Conservation (phyloP, 371 early-diverging fungal species). For the Choanephora cucurbitarum region DNA sequence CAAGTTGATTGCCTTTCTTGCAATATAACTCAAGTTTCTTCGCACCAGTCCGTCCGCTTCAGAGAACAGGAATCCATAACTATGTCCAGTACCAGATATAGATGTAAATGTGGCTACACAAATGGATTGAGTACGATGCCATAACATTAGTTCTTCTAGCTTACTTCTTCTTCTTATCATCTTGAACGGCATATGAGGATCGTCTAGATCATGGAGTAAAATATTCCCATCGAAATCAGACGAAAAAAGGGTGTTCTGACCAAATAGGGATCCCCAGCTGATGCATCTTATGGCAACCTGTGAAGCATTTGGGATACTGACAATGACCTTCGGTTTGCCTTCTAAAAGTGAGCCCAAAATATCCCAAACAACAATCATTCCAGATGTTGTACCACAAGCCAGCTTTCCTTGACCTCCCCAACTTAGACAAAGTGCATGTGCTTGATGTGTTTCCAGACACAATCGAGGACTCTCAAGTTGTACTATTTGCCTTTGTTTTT, state of each 20-base stretch:
- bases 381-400: slow-evolving; percentile 32
- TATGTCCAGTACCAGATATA: slow-evolving; percentile 14
- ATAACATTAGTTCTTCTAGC: background rate
- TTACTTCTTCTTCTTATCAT: slow-evolving; percentile 13
- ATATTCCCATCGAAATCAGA: slow-evolving; percentile 10
- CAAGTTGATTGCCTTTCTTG: background rate
- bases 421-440: slow-evolving; percentile 13
- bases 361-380: slow-evolving; percentile 32
- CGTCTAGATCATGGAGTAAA: slow-evolving; percentile 14
- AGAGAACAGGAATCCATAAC: slow-evolving; percentile 7
- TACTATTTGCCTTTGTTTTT: slow-evolving; percentile 18
- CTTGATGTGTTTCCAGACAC: slow-evolving; percentile 14
- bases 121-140: too few relatives aligned
- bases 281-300: slow-evolving; percentile 7
- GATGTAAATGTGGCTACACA: slow-evolving; percentile 6
- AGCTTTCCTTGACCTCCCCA: slow-evolving; percentile 31
- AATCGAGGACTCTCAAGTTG: slow-evolving; percentile 18
- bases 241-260: background rate
- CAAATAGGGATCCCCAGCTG: slow-evolving; percentile 11
- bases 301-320: slow-evolving; percentile 5
- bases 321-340: slow-evolving; percentile 1
- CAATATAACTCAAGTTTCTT: background rate
- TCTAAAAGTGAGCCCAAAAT: slow-evolving; percentile 21
- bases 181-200: slow-evolving; percentile 11
- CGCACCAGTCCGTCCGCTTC: slow-evolving; percentile 2